Percentiles rank a stretch among this genome's conserved stretches.
Evolutionary conservation across 164 flowering plant species (phyloP).

Genomic region (Aristolochia fimbriata): DNA sequence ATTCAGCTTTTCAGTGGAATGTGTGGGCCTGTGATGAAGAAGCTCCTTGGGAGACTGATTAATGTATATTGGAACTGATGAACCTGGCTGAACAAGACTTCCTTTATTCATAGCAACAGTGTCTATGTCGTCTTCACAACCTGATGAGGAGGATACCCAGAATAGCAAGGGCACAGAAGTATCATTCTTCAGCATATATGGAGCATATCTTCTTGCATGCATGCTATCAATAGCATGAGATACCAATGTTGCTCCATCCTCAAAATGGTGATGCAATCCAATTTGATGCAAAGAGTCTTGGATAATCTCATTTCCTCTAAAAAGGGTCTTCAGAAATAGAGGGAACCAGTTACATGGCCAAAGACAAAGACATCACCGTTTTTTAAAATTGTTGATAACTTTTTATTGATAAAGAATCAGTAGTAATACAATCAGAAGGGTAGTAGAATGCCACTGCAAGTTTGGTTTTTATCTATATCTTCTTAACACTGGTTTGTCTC

Average conservation of each 20-base stretch:
- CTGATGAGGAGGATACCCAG: slow-evolving; percentile 31
- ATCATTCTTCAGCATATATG: slow-evolving; percentile 75
- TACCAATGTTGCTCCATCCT: slow-evolving; percentile 15
- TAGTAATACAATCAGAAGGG: no score
- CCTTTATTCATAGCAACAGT: slow-evolving; percentile 21
- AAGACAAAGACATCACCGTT: no score
- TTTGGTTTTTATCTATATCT: no score
- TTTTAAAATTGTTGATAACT: no score
- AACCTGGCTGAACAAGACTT: slow-evolving; percentile 47
- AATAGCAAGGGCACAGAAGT: slow-evolving; percentile 72
- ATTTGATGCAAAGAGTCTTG: slow-evolving; percentile 39
- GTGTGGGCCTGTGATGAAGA: slow-evolving; percentile 30
- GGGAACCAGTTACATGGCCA: not conserved
- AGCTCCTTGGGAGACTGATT: slow-evolving; percentile 58
- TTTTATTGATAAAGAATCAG: no score
- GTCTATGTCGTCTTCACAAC: slow-evolving; percentile 24
- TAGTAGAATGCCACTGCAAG: no score
- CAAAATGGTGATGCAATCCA: slow-evolving; percentile 19
- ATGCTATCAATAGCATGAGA: slow-evolving; percentile 23
- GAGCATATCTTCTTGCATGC: slow-evolving; percentile 53
- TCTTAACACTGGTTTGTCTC: no score
- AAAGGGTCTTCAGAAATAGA: slow-evolving; percentile 34
- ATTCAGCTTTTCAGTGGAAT: slow-evolving; percentile 54
- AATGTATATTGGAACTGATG: slow-evolving; percentile 58
- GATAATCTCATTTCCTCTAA: slow-evolving; percentile 57